Conservation (phyloP, 2,329 filamentous ascomycete species). For the Metarhizium rileyi region DNA sequence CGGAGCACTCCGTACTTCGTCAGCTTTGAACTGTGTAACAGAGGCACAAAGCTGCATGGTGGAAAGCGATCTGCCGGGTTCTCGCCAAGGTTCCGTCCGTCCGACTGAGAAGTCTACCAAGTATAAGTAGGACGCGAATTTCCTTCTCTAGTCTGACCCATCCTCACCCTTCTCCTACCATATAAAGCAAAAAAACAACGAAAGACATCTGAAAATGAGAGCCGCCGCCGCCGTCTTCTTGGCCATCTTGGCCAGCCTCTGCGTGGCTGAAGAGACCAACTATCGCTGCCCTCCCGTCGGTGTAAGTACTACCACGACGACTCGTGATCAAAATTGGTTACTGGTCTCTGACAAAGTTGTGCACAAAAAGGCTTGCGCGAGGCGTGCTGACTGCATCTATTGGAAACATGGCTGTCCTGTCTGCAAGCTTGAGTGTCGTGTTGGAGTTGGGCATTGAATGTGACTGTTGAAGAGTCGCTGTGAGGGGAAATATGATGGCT, state of each 20-base stretch:
- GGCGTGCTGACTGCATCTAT: neutral
- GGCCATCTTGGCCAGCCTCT: neutral
- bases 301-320: neutral
- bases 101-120: too few relatives aligned
- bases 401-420: neutral
- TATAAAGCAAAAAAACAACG: too few relatives aligned
- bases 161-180: too few relatives aligned
- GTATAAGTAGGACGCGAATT: too few relatives aligned
- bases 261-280: neutral
- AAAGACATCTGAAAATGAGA: neutral
- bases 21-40: too few relatives aligned
- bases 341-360: neutral
- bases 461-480: neutral
- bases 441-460: neutral
- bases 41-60: too few relatives aligned
- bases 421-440: neutral
- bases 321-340: neutral
- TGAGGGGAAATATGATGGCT: neutral
- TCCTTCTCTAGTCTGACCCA: too few relatives aligned
- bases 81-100: too few relatives aligned
- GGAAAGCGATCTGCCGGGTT: too few relatives aligned
- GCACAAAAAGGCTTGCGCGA: neutral
- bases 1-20: too few relatives aligned
- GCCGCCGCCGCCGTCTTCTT: neutral
- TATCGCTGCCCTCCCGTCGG: neutral